These are phyloP conservation scores for Citrus hindsii DNA, from an alignment of 345 rosid genomes.

Conservation along the genomic window DNA sequence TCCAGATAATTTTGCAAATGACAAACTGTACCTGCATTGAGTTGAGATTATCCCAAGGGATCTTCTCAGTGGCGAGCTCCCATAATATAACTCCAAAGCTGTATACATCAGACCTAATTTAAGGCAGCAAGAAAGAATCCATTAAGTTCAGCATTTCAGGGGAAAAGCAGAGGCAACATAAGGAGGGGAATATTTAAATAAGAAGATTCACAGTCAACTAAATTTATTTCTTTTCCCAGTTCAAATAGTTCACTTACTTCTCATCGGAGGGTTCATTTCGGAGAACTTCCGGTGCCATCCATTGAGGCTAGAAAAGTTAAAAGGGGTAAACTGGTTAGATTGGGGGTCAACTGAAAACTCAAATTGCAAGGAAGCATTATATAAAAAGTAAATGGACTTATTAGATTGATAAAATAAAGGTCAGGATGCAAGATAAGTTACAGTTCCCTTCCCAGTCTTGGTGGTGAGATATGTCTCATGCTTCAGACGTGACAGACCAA, in stretches of 20 bases:
- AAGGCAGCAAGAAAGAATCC: slow-evolving; percentile 12
- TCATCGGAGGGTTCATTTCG: slow-evolving; percentile 95
- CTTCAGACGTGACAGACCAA: slow-evolving; percentile 96
- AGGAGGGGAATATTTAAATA: background rate
- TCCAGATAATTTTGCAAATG: slow-evolving; percentile 4
- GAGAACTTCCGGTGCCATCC: slow-evolving; percentile 99
- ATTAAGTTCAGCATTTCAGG: slow-evolving; percentile 2
- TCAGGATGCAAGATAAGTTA: slow-evolving; percentile 21
- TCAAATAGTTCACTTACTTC: slow-evolving; percentile 55
- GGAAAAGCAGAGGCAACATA: background rate
- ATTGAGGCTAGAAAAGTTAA: slow-evolving; percentile 72
- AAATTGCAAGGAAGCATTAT: background rate
- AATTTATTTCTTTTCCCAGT: slow-evolving; percentile 3
- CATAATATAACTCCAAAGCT: slow-evolving; percentile 92
- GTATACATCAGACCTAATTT: slow-evolving; percentile 86
- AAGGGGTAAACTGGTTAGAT: slow-evolving; percentile 8
- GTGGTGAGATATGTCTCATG: slow-evolving; percentile 73
- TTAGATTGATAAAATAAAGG: background rate
- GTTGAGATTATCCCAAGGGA: slow-evolving; percentile 96
- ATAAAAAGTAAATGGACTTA: slow-evolving; percentile 1
- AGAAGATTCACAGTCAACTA: background rate
- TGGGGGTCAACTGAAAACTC: slow-evolving; percentile 5
- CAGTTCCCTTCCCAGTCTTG: slow-evolving; percentile 93
- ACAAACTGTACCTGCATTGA: slow-evolving; percentile 77
- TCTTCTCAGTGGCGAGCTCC: slow-evolving; percentile 96